Evolutionary conservation across 805 yeast genomes (phyloP).

Genomic region (Candida sphagnicola): DNA sequence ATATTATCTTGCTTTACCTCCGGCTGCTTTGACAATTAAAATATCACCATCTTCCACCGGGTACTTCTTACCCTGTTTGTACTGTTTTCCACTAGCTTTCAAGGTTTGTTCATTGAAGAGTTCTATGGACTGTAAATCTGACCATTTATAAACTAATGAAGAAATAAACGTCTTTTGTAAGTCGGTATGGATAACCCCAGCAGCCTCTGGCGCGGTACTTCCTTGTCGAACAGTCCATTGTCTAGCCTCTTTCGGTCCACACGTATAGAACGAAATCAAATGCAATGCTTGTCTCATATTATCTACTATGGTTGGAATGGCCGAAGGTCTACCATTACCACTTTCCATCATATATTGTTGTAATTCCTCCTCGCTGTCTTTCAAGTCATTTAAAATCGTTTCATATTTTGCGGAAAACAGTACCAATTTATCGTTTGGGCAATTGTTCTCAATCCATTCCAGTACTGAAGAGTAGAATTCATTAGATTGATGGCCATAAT

Average conservation of each 20-base stretch:
- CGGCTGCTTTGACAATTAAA: slow-evolving; percentile 66
- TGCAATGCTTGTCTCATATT: slow-evolving; percentile 66
- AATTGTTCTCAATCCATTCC: slow-evolving; percentile 63
- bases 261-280: slow-evolving; percentile 80
- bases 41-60: slow-evolving; percentile 83
- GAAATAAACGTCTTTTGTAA: slow-evolving; percentile 74
- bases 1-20: slow-evolving; percentile 42
- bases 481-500: slow-evolving; percentile 52
- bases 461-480: slow-evolving; percentile 48
- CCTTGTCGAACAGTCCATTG: slow-evolving; percentile 86
- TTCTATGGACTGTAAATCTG: slow-evolving; percentile 40
- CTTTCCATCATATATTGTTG: slow-evolving; percentile 20
- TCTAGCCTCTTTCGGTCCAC: slow-evolving; percentile 79
- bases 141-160: slow-evolving; percentile 69
- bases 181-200: slow-evolving; percentile 86
- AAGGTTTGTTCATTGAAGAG: slow-evolving; percentile 48
- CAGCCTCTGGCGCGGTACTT: slow-evolving; percentile 82
- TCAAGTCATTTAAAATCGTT: slow-evolving; percentile 27
- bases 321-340: slow-evolving; percentile 32
- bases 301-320: slow-evolving; percentile 58
- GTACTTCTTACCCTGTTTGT: slow-evolving; percentile 73
- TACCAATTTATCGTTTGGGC: slow-evolving; percentile 50
- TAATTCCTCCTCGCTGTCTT: slow-evolving; percentile 14
- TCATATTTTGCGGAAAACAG: slow-evolving; percentile 49
- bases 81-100: slow-evolving; percentile 55